Percentiles rank a stretch among this genome's conserved stretches.
Evolutionary conservation across 768 basidiomycete species (phyloP).

Genomic region (Hirschioporus abietinus): DNA sequence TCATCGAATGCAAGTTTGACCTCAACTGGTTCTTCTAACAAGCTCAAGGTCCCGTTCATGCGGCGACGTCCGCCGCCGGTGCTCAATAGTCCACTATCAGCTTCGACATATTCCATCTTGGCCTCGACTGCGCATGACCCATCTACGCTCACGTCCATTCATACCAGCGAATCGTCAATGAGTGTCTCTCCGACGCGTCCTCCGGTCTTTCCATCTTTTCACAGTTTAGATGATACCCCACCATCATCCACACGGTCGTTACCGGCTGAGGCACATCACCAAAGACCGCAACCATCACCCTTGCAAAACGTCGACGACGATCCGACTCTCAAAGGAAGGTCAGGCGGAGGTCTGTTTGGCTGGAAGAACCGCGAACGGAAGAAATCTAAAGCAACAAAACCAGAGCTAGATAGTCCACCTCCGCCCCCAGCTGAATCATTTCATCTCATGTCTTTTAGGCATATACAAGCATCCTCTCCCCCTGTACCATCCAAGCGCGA

Average conservation of each 20-base stretch:
- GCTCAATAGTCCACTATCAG: slow-evolving; percentile 10
- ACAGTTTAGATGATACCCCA: slow-evolving; percentile 11
- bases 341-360: slow-evolving; percentile 27
- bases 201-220: slow-evolving; percentile 48
- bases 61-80: slow-evolving; percentile 12
- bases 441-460: slow-evolving; percentile 71
- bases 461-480: slow-evolving; percentile 36
- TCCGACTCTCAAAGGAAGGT: not conserved
- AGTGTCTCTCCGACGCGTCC: slow-evolving; percentile 36
- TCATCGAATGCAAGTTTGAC: not conserved
- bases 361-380: slow-evolving; percentile 41
- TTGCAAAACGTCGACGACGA: slow-evolving; percentile 25
- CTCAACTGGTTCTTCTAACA: slow-evolving; percentile 33
- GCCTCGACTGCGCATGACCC: slow-evolving; percentile 23
- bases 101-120: slow-evolving; percentile 24
- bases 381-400: slow-evolving; percentile 31
- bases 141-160: slow-evolving; percentile 6
- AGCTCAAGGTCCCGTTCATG: slow-evolving; percentile 38
- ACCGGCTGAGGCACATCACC: slow-evolving; percentile 24
- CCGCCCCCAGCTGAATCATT: slow-evolving; percentile 41
- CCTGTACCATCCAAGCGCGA: slow-evolving; percentile 16
- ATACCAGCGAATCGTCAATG: slow-evolving; percentile 35
- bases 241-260: slow-evolving; percentile 16
- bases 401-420: slow-evolving; percentile 19
- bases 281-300: slow-evolving; percentile 30